A percentile compares a stretch with the other conserved stretches of the same genome.
Conservation (phyloP, 2,329 filamentous ascomycete species). For the Phyllosticta citribraziliensis region DNA sequence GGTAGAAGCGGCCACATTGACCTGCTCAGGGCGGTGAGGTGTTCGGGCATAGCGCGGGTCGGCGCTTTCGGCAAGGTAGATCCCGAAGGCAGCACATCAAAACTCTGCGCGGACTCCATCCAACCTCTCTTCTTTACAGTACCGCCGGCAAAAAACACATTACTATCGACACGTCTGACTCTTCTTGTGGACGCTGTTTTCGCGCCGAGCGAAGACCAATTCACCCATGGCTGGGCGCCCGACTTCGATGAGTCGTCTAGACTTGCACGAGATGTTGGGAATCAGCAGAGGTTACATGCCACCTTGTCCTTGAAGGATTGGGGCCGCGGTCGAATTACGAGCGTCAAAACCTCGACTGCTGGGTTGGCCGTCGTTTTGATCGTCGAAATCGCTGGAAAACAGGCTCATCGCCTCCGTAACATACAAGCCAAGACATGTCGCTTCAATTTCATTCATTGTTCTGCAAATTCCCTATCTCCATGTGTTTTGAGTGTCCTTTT, state of each 20-base stretch:
- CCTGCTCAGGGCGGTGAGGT: slow-evolving; percentile 14
- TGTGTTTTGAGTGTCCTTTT: neutral
- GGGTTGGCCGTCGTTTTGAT: neutral
- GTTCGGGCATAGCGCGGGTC: slow-evolving; percentile 16
- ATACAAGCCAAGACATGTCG: neutral
- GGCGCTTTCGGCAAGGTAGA: neutral
- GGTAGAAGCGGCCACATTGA: slow-evolving; percentile 25
- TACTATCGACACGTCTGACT: slow-evolving; percentile 47
- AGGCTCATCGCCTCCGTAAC: too few relatives aligned
- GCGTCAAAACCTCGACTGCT: too few relatives aligned
- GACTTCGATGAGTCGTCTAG: slow-evolving; percentile 55
- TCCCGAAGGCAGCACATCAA: slow-evolving; percentile 5
- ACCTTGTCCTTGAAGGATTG: neutral
- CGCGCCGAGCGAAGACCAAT: slow-evolving; percentile 57
- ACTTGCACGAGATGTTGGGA: slow-evolving; percentile 56
- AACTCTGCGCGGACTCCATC: slow-evolving; percentile 18
- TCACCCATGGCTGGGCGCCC: slow-evolving; percentile 63
- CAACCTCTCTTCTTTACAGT: slow-evolving; percentile 31
- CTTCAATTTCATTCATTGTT: neutral
- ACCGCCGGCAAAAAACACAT: slow-evolving; percentile 49
- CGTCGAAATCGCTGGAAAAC: neutral
- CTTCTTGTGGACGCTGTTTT: slow-evolving; percentile 50
- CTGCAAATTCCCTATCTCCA: neutral
- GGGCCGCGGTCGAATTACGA: neutral
- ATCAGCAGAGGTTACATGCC: slow-evolving; percentile 61